These are phyloP conservation scores for Phytophthora hibernalis DNA, from an alignment of 352 stramenopile species.

Conservation along the genomic window DNA sequence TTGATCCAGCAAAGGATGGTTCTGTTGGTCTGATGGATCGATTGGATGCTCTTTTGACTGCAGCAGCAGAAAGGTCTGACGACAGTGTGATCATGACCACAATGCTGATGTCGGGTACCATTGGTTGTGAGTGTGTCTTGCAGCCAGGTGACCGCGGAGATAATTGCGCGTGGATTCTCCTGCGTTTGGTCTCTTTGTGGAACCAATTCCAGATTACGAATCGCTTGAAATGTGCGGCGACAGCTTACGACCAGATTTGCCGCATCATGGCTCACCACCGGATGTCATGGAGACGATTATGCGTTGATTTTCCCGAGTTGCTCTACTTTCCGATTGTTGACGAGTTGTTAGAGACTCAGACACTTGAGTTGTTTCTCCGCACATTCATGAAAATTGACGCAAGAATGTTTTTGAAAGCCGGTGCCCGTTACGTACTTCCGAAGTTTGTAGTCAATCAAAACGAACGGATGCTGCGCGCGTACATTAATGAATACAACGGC, in stretches of 20 bases:
- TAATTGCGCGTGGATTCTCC: constrained; percentile 57
- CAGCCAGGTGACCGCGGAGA: constrained; percentile 42
- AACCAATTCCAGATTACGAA: constrained; percentile 46
- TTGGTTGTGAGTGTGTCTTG: constrained; percentile 53
- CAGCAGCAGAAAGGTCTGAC: constrained; percentile 42
- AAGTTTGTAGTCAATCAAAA: constrained; percentile 72
- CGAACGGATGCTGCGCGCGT: constrained; percentile 55
- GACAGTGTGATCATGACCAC: constrained; percentile 27
- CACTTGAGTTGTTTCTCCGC: constrained; percentile 54
- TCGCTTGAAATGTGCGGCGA: constrained; percentile 29
- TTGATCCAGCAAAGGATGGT: constrained; percentile 35
- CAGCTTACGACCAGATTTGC: constrained; percentile 58
- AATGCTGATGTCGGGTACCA: constrained; percentile 41
- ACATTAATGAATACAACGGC: constrained; percentile 47
- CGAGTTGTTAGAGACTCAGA: constrained; percentile 50
- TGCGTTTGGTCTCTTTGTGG: constrained; percentile 62
- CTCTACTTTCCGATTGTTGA: constrained; percentile 69
- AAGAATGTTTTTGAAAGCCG: constrained; percentile 50
- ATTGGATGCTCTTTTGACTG: constrained; percentile 41
- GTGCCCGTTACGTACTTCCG: constrained; percentile 63
- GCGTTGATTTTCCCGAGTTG: constrained; percentile 56
- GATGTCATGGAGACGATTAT: constrained; percentile 66
- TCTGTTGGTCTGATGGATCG: constrained; percentile 44
- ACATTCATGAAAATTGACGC: constrained; percentile 68
- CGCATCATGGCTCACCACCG: constrained; percentile 50